Evolutionary conservation across 2,329 filamentous ascomycete species (phyloP).

Genomic region (Aotearoamyces nothofagi): DNA sequence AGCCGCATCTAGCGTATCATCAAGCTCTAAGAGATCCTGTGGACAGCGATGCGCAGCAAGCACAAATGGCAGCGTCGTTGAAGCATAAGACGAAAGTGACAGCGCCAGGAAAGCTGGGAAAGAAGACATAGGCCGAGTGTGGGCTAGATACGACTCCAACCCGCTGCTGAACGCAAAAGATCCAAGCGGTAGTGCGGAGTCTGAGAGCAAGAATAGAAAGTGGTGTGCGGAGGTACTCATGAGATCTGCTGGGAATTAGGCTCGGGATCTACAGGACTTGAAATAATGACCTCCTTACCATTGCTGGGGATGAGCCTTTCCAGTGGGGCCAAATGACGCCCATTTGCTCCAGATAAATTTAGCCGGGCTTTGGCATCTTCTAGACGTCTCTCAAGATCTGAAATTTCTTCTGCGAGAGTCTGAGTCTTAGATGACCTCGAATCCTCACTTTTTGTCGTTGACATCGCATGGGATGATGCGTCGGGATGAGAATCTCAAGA

Average conservation of each 20-base stretch:
- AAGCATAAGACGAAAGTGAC: conserved; percentile 56
- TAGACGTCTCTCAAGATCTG: conserved; percentile 34
- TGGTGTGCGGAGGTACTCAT: conserved; percentile 27
- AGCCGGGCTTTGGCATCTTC: conserved; percentile 27
- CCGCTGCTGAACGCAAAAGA: conserved; percentile 81
- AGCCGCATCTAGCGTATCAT: conserved; percentile 63
- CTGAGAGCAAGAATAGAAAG: conserved; percentile 61
- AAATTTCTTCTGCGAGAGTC: conserved; percentile 33
- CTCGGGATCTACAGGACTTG: not conserved
- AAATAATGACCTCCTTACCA: conserved; percentile 5
- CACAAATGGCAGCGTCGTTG: conserved; percentile 60
- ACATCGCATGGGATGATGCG: too few relatives aligned
- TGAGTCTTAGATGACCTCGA: too few relatives aligned
- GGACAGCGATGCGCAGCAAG: conserved; percentile 49
- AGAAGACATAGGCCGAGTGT: conserved; percentile 32
- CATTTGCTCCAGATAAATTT: conserved; percentile 21
- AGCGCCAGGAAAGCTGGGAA: conserved; percentile 55
- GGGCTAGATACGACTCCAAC: conserved; percentile 68
- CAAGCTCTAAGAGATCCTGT: conserved; percentile 35
- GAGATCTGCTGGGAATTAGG: conserved; percentile 6
- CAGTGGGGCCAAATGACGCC: conserved; percentile 5
- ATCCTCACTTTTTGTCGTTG: too few relatives aligned
- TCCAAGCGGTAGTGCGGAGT: conserved; percentile 68
- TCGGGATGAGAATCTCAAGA: too few relatives aligned
- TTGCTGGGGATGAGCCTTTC: conserved; percentile 7